Evolutionary conservation across 2,329 filamentous ascomycete species (phyloP).

Genomic region (Chaetomium strumarium): DNA sequence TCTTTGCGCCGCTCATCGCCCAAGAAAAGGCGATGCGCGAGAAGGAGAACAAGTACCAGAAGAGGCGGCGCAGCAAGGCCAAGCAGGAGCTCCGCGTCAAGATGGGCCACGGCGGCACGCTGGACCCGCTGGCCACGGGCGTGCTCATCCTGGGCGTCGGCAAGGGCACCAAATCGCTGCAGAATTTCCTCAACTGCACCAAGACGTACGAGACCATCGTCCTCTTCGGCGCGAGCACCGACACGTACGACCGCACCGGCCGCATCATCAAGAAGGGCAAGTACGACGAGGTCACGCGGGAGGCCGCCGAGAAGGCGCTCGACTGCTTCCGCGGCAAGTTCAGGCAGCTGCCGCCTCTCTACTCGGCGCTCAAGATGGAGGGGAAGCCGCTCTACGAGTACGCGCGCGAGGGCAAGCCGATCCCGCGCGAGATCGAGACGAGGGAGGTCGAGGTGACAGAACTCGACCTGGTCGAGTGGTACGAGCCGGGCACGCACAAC

Average conservation of each 20-base stretch:
- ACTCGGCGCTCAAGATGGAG: constrained; percentile 86
- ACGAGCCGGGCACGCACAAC: constrained; percentile 72
- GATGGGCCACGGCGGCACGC: constrained; percentile 91
- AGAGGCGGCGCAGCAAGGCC: constrained; percentile 50
- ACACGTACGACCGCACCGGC: constrained; percentile 83
- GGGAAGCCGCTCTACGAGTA: constrained; percentile 96
- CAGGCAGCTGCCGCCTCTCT: constrained; percentile 86
- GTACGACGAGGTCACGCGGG: constrained; percentile 76
- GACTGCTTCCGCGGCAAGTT: constrained; percentile 72
- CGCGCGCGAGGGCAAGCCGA: constrained; percentile 78
- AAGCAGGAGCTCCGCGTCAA: constrained; percentile 69
- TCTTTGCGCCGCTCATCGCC: constrained; percentile 74
- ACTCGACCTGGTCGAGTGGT: constrained; percentile 78
- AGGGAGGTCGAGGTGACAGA: constrained; percentile 72
- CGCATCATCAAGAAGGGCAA: constrained; percentile 70
- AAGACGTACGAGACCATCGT: constrained; percentile 90
- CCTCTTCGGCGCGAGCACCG: constrained; percentile 85
- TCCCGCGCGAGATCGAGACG: constrained; percentile 78
- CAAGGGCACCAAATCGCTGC: constrained; percentile 76
- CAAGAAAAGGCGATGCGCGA: constrained; percentile 52
- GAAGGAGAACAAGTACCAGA: constrained; percentile 53
- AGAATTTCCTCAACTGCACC: constrained; percentile 75
- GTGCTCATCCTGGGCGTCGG: constrained; percentile 87
- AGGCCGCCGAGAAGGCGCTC: constrained; percentile 71
- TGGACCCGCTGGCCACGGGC: constrained; percentile 90